These are phyloP conservation scores for Debaryomyces maramus DNA, from an alignment of 805 yeast genomes.

Conservation along the genomic window DNA sequence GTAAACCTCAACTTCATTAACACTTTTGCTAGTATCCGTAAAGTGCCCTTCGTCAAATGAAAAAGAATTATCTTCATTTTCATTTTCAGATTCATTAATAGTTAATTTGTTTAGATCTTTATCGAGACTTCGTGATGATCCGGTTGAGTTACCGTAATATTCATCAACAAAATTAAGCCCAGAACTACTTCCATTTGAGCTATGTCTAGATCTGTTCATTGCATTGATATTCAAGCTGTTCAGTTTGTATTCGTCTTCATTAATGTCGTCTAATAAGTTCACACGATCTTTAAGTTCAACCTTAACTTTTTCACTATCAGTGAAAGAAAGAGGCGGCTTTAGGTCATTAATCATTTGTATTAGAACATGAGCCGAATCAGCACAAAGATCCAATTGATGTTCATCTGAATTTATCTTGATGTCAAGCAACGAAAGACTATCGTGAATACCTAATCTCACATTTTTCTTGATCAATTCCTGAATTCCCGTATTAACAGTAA, in stretches of 20 bases:
- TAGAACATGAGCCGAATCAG: slow-evolving; percentile 79
- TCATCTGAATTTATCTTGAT: slow-evolving; percentile 51
- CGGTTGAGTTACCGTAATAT: slow-evolving; percentile 12
- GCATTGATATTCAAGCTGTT: slow-evolving; percentile 22
- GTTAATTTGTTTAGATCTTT: not conserved
- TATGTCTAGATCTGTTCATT: slow-evolving; percentile 14
- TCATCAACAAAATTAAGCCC: slow-evolving; percentile 19
- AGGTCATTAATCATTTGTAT: slow-evolving; percentile 68
- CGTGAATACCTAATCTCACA: slow-evolving; percentile 19
- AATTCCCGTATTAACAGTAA: slow-evolving; percentile 26
- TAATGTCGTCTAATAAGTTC: slow-evolving; percentile 44
- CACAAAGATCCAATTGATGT: slow-evolving; percentile 60
- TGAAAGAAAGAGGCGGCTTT: slow-evolving; percentile 63
- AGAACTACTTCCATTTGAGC: not conserved
- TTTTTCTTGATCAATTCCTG: slow-evolving; percentile 18
- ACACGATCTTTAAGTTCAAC: slow-evolving; percentile 31
- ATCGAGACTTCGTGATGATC: slow-evolving; percentile 4
- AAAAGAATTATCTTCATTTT: slow-evolving; percentile 8
- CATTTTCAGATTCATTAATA: slow-evolving; percentile 3
- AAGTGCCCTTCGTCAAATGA: slow-evolving; percentile 30
- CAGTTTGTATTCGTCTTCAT: slow-evolving; percentile 35
- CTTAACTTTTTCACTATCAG: slow-evolving; percentile 60
- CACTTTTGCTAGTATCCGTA: slow-evolving; percentile 2
- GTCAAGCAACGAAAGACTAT: slow-evolving; percentile 33
- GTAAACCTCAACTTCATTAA: slow-evolving; percentile 8